Evolutionary conservation across 2,329 filamentous ascomycete species (phyloP), one percentile per base, ranked within the genome.

Genomic region (Coleophoma cylindrospora): DNA sequence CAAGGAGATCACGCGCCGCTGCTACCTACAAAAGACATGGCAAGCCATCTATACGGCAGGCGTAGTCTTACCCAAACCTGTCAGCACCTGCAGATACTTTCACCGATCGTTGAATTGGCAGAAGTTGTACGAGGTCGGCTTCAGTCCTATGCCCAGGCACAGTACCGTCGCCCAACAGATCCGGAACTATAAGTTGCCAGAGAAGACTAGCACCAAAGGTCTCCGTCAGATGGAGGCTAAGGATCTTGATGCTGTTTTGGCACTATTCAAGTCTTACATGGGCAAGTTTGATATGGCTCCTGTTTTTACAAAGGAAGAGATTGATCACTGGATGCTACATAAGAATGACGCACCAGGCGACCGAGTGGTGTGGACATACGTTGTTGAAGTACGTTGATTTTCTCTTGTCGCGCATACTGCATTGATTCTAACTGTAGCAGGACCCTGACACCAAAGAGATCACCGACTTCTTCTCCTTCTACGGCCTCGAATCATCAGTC

Each of bases 381-480:
- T 99, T 10, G 89, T 95, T 13, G 92, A 91, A 72, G 82, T 84
- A 67, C 62, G 68, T 27, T 27, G 2, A 10, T 8, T 27, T 27
- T 27, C 27, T 27, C 27, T 27, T 27, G 2, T 27, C 27, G 27
- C 27, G 7, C 27, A 27, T 6, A 27, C 6, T 10, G 19, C 9
- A 27, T 27, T 7, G 27, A 27, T 27, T 27, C 27, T 27, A 27
- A 27, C 27, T 2, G 27, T 27, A 10, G 1, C 33, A 81, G 66
- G 79, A 86, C 48, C 70, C 77, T 0, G 60, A 81, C 43, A 83
- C 85, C 46, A 80, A 87, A 54, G 90, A 90, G 61, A 89, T 99
- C 64, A 96, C 90, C 36, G 94, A 99, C 70, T 96, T 96, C 72
- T 87, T 96, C 72, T 96, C 91, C 36, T 99, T 97, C 73, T 99